phyloP scores from a whole-genome alignment of 768 basidiomycete genomes.

The Piloderma croceum region DNA sequence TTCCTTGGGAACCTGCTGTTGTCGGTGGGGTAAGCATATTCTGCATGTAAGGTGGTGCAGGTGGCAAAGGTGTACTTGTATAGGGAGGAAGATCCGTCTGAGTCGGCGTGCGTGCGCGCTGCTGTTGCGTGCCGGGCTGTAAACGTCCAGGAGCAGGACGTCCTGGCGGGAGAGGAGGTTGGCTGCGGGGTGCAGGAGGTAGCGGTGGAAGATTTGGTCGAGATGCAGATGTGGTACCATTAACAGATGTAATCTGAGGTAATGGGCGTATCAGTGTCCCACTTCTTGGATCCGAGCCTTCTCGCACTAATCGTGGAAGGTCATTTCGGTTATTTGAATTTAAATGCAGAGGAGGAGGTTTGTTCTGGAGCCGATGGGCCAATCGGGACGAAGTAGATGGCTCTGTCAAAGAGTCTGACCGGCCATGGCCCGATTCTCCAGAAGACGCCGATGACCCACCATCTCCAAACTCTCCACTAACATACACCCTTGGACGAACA shows the following conservation, averaged over 20 bases:
- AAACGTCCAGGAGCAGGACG: slow-evolving; percentile 32
- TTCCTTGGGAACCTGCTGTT: slow-evolving; percentile 23
- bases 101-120: slow-evolving; percentile 50
- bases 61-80: slow-evolving; percentile 37
- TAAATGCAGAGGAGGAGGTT: too few relatives aligned
- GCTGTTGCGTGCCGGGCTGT: slow-evolving; percentile 28
- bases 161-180: slow-evolving; percentile 44
- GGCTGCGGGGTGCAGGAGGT: slow-evolving; percentile 62
- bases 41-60: slow-evolving; percentile 32
- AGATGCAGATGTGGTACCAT: slow-evolving; percentile 14
- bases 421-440: too few relatives aligned
- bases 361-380: too few relatives aligned
- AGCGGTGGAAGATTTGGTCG: slow-evolving; percentile 58
- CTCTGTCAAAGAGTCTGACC: too few relatives aligned
- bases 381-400: too few relatives aligned
- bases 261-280: slow-evolving; percentile 4
- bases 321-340: too few relatives aligned
- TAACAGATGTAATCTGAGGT: slow-evolving; percentile 1
- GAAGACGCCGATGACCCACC: too few relatives aligned
- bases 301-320: too few relatives aligned
- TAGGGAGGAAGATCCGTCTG: slow-evolving; percentile 48
- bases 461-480: slow-evolving; percentile 17
- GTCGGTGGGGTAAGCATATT: slow-evolving; percentile 35
- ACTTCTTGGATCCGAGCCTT: too few relatives aligned
- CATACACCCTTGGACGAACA: slow-evolving; percentile 12